A percentile compares a stretch with the other conserved stretches of the same genome.
These are phyloP conservation scores for Pseudocercospora cruenta DNA, from an alignment of 2,329 filamentous ascomycete genomes.

Conservation along the genomic window DNA sequence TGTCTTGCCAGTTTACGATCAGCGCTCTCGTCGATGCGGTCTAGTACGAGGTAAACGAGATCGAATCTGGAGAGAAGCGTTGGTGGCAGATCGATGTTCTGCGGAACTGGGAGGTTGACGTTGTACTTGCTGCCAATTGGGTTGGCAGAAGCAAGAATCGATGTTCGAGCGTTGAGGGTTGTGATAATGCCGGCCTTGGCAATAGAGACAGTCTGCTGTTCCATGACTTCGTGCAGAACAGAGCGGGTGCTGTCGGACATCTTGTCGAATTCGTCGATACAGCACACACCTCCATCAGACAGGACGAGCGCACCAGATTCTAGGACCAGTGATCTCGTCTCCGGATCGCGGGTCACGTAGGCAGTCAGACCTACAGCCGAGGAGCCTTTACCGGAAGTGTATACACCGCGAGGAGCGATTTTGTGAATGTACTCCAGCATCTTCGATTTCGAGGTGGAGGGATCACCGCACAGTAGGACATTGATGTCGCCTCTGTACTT, in stretches of 20 bases:
- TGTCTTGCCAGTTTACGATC: constrained; percentile 90
- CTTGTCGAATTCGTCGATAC: constrained; percentile 80
- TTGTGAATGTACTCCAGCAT: constrained; percentile 94
- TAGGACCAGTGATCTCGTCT: constrained; percentile 72
- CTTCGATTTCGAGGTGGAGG: constrained; percentile 95
- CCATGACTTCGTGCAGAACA: constrained; percentile 79
- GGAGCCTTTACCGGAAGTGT: constrained; percentile 75
- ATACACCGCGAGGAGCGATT: constrained; percentile 86
- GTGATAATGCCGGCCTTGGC: constrained; percentile 79
- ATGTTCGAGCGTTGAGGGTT: constrained; percentile 91
- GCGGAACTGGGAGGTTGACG: constrained; percentile 88
- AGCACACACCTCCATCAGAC: constrained; percentile 75
- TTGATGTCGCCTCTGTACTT: constrained; percentile 98
- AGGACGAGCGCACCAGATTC: constrained; percentile 75
- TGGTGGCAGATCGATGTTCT: constrained; percentile 96
- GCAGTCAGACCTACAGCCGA: constrained; percentile 76
- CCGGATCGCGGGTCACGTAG: constrained; percentile 75
- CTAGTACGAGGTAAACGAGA: constrained; percentile 92
- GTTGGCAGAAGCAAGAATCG: constrained; percentile 94
- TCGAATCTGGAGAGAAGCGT: constrained; percentile 96
- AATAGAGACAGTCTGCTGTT: constrained; percentile 78
- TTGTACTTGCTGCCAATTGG: constrained; percentile 99
- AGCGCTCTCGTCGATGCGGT: constrained; percentile 85
- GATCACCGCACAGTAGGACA: constrained; percentile 92
- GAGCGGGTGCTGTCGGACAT: constrained; percentile 76